A percentile compares a stretch with the other conserved stretches of the same genome.
Conservation (phyloP, 108 stramenopile genomes). For the Pseudonitzschia delicatissima region DNA sequence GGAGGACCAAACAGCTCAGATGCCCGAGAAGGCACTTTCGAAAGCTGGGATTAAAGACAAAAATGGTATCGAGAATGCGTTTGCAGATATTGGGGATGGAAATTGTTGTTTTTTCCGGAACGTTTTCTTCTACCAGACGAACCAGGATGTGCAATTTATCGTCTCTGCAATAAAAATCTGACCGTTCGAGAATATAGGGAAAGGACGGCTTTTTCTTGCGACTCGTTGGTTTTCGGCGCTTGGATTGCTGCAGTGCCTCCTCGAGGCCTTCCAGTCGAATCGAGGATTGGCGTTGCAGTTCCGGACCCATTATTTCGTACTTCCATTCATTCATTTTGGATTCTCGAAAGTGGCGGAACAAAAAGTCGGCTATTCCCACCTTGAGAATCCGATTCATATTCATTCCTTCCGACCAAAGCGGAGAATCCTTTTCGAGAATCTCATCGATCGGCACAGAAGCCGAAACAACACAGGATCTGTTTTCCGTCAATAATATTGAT, state of each 20-base stretch:
- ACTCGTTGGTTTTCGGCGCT: slow-evolving; percentile 13
- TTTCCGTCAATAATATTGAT: too few species aligned
- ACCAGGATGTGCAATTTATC: slow-evolving; percentile 25
- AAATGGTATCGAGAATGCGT: too few species aligned
- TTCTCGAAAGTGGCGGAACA: background rate
- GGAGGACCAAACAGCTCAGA: slow-evolving; percentile 60
- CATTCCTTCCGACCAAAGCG: too few species aligned
- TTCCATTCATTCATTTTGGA: background rate
- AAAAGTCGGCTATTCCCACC: slow-evolving; percentile 13
- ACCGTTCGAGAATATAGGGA: slow-evolving; percentile 74
- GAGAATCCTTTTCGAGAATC: background rate
- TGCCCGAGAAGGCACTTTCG: slow-evolving; percentile 28
- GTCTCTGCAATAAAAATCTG: slow-evolving; percentile 46
- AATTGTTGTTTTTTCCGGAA: too few species aligned
- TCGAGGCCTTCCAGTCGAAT: slow-evolving; percentile 42
- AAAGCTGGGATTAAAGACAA: slow-evolving; percentile 7
- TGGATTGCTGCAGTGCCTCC: slow-evolving; percentile 22
- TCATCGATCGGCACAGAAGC: background rate
- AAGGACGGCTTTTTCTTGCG: background rate
- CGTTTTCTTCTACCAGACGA: too few species aligned
- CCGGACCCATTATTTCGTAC: background rate
- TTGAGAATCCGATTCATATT: too few species aligned
- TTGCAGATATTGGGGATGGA: too few species aligned
- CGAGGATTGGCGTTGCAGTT: slow-evolving; percentile 33
- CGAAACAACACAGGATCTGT: background rate